Evolutionary conservation across 2,329 filamentous ascomycete species (phyloP).

Genomic region (Penicillium sclerotiorum): DNA sequence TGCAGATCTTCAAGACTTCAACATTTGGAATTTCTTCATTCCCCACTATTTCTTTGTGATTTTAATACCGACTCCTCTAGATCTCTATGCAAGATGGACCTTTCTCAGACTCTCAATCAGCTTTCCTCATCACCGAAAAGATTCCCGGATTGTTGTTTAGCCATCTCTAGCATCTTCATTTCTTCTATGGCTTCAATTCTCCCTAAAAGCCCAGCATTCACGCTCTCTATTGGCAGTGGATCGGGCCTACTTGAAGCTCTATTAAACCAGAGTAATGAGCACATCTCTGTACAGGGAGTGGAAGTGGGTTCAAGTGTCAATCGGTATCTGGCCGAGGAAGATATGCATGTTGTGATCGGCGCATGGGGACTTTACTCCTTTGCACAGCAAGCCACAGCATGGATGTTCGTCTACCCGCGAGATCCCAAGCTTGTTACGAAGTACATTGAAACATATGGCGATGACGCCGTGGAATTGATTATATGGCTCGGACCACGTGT

Average conservation of each 20-base stretch:
- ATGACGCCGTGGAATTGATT: constrained; percentile 22
- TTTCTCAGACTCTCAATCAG: constrained; percentile 15
- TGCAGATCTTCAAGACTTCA: no score
- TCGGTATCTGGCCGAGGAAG: constrained; percentile 46
- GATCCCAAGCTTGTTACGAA: constrained; percentile 47
- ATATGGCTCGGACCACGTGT: constrained; percentile 34
- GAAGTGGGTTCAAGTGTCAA: constrained; percentile 53
- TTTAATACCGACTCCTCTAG: not conserved
- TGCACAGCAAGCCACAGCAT: constrained; percentile 45
- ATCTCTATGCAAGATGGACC: constrained; percentile 14
- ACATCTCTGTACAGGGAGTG: constrained; percentile 46
- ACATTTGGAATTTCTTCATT: no score
- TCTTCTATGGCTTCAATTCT: constrained; percentile 22
- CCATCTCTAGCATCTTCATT: constrained; percentile 29
- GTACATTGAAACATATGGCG: constrained; percentile 43
- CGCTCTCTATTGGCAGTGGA: constrained; percentile 54
- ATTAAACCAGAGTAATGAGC: constrained; percentile 31
- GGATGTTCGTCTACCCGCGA: constrained; percentile 59
- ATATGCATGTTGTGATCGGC: constrained; percentile 48
- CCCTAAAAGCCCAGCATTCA: constrained; percentile 29
- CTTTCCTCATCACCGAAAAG: constrained; percentile 22
- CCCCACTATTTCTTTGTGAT: not conserved
- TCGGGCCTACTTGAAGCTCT: constrained; percentile 54
- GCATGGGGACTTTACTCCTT: constrained; percentile 48
- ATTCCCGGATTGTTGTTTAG: constrained; percentile 33